Percentiles rank a stretch among this genome's conserved stretches.
These are phyloP conservation scores for Rauvolfia tetraphylla DNA, from an alignment of 257 asterid species.

Conservation along the genomic window DNA sequence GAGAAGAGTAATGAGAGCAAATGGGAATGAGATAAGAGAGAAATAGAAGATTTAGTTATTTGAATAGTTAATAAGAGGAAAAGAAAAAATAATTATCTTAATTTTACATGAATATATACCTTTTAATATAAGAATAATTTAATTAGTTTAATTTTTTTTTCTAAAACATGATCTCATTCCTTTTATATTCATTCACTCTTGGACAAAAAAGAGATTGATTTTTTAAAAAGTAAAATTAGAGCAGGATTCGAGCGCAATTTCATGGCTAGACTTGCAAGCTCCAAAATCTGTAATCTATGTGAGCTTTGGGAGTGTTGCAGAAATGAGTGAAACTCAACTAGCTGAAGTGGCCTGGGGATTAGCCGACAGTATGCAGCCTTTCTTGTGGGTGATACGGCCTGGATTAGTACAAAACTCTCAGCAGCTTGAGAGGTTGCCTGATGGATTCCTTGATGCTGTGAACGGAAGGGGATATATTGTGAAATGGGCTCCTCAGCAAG, in stretches of 20 bases:
- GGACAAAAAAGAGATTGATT: too few species aligned
- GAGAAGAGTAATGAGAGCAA: too few species aligned
- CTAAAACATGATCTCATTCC: too few species aligned
- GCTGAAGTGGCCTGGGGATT: conserved; percentile 16
- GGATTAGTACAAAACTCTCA: background rate
- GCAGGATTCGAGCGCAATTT: background rate
- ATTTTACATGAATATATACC: too few species aligned
- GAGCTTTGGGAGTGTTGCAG: conserved; percentile 9
- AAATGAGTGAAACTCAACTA: conserved; percentile 6
- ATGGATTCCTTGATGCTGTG: background rate
- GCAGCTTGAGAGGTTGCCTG: background rate
- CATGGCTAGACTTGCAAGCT: background rate
- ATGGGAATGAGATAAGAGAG: too few species aligned
- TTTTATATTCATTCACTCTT: too few species aligned
- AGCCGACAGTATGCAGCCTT: conserved; percentile 29
- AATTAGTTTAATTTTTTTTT: too few species aligned
- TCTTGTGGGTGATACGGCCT: conserved; percentile 30
- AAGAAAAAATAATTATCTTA: too few species aligned
- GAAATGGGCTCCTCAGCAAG: conserved; percentile 4
- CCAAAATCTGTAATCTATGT: background rate
- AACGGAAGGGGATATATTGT: background rate
- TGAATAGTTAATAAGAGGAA: too few species aligned
- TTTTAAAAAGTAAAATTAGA: too few species aligned
- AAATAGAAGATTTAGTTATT: too few species aligned
- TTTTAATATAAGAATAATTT: too few species aligned